A percentile compares a stretch with the other conserved stretches of the same genome.
phyloP scores from a whole-genome alignment of 2,329 filamentous ascomycete genomes.

The Paraphoma sp. region DNA sequence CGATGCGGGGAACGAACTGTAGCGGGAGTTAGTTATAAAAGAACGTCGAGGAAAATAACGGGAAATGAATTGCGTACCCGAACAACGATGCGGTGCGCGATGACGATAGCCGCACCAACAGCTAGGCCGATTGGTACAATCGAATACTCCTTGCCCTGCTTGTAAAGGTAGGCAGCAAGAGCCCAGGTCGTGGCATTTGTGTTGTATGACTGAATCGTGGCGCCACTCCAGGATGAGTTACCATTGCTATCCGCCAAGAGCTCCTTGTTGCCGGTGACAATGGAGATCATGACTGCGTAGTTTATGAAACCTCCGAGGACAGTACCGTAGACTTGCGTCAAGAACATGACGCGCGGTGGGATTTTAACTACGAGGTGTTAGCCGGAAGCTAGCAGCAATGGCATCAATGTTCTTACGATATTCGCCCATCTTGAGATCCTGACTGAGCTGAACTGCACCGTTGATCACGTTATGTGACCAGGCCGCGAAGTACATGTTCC shows the following conservation, averaged over 20 bases:
- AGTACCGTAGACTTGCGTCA: conserved; percentile 21
- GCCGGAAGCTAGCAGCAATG: neutral
- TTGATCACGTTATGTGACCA: conserved; percentile 22
- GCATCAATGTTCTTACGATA: conserved; percentile 6
- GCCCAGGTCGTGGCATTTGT: conserved; percentile 23
- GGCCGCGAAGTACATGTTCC: conserved; percentile 23
- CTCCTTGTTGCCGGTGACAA: conserved; percentile 14
- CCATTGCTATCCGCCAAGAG: conserved; percentile 20
- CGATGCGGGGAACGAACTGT: conserved; percentile 15
- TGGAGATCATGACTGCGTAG: conserved; percentile 22
- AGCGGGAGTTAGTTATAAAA: neutral
- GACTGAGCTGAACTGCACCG: conserved; percentile 15
- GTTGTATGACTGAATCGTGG: conserved; percentile 20
- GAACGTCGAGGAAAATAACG: neutral
- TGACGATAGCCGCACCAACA: conserved; percentile 17
- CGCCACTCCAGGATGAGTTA: conserved; percentile 18
- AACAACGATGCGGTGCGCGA: conserved; percentile 13
- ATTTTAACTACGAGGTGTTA: conserved; percentile 12
- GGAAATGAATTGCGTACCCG: neutral
- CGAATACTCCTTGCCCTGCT: conserved; percentile 15
- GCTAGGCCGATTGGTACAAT: conserved; percentile 18
- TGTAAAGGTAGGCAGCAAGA: conserved; percentile 20
- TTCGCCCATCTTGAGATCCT: conserved; percentile 20
- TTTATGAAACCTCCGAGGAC: conserved; percentile 22
- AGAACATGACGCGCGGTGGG: conserved; percentile 21